These are phyloP conservation scores for Ploettnerulaceae sp. DNA, from an alignment of 2,329 filamentous ascomycete species.

Conservation along the genomic window DNA sequence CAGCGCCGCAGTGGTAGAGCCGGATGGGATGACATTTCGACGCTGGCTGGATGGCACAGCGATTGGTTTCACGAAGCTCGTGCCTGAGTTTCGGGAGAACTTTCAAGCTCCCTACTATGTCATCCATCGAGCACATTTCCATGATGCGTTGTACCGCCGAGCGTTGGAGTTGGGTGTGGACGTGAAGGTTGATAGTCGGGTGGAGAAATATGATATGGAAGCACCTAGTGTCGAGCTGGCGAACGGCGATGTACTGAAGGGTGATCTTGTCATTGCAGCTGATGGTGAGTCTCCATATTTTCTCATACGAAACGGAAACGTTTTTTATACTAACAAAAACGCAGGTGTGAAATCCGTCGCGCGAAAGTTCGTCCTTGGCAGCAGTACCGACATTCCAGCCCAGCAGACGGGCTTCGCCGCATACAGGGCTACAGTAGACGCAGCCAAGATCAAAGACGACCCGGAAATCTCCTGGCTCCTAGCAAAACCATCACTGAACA, in stretches of 20 bases:
- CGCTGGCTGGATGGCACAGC: conserved; percentile 33
- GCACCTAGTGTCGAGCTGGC: conserved; percentile 22
- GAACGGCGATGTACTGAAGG: conserved; percentile 26
- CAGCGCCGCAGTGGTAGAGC: conserved; percentile 29
- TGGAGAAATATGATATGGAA: conserved; percentile 24
- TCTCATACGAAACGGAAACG: not conserved
- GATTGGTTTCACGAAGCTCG: conserved; percentile 35
- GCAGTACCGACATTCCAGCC: conserved; percentile 31
- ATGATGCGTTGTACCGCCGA: conserved; percentile 11
- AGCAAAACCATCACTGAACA: conserved; percentile 34
- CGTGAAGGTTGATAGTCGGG: conserved; percentile 22
- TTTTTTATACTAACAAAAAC: no score
- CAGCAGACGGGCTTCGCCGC: conserved; percentile 37
- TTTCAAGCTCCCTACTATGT: conserved; percentile 33
- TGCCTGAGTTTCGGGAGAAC: conserved; percentile 31
- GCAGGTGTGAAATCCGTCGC: conserved; percentile 34
- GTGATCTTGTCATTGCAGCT: conserved; percentile 36
- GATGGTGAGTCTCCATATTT: conserved; percentile 29
- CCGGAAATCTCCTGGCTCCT: conserved; percentile 38
- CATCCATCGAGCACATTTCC: conserved; percentile 20
- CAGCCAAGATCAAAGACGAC: conserved; percentile 35
- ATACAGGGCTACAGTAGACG: conserved; percentile 39
- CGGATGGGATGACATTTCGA: conserved; percentile 34
- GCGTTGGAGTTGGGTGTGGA: conserved; percentile 27
- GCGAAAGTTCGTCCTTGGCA: conserved; percentile 14